Evolutionary conservation across 2,329 filamentous ascomycete genomes (phyloP), one percentile per base, ranked within the genome.

Genomic region (Hirsutella minnesotensis): DNA sequence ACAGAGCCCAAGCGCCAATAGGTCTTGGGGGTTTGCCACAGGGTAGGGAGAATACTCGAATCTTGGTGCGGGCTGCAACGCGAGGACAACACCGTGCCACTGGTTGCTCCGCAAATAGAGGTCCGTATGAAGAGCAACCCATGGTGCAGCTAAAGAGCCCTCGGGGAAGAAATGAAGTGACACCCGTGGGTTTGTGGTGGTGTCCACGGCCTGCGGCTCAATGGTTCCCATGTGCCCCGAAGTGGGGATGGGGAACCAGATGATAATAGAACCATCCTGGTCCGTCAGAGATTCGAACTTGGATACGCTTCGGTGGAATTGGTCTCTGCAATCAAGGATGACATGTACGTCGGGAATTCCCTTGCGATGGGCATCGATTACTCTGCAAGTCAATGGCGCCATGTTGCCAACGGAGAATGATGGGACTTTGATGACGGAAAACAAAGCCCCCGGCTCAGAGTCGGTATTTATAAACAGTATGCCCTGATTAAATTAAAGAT

Each of bases 201-300:
- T 45, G 24, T 47, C 38, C 24, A 47, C 33, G 34, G 39, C 38
- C 31, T 42, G 33, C 7, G 31, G 42, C 40, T 42, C 20, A 16
- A 24, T 36, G 9, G 22, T 15, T 13, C 21, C 21, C 1, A 20
- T 24, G 9, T 27, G 15, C 10, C 8, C 24, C 12, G 15, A 19
- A 16, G 22, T 19, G 22, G 39, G 16, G 19, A 31, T 12, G 20
- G 33, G 33, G 12, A 38, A 39, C 46, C 33, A 47, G n/a, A 36
- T 4, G 12, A 16, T 16, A n/a, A 47, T 43, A 9, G 8, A 36
- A 19, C 42, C 35, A 35, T 47, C 38, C 16, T 40, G 21, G 15
- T 34, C 29, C 4, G 31, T 47, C 15, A 40, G 16, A 7, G 46
- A 38, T 19, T 45, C 35, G 12, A 47, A 27, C 19, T 34, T 41